Conservation (phyloP, 257 asterid genomes). For the Solanum tarijense region DNA sequence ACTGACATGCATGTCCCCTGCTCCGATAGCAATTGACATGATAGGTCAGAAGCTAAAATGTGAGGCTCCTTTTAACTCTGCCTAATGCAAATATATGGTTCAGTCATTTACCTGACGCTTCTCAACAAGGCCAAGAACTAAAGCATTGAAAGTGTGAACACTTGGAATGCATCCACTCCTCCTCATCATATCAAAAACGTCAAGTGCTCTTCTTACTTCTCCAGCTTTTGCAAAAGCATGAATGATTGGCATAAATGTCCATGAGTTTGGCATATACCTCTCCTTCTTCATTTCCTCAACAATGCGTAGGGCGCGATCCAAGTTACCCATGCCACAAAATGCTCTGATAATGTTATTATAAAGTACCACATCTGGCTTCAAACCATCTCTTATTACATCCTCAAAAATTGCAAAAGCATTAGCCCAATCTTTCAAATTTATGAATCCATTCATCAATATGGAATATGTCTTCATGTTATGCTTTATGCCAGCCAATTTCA, state of each 20-base stretch:
- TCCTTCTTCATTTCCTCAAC: constrained; percentile 79
- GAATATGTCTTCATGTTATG: constrained; percentile 96
- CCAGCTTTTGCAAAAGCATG: constrained; percentile 81
- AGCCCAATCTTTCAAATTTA: constrained; percentile 82
- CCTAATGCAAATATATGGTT: neutral
- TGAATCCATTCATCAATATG: constrained; percentile 91
- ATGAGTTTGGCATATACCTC: constrained; percentile 61
- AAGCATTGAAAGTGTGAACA: constrained; percentile 74
- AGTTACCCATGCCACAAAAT: constrained; percentile 93
- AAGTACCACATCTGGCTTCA: constrained; percentile 84
- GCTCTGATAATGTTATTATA: constrained; percentile 78
- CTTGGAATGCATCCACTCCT: constrained; percentile 85
- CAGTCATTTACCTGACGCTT: constrained; percentile 58
- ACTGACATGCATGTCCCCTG: neutral
- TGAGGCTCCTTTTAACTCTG: neutral
- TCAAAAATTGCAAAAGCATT: constrained; percentile 91
- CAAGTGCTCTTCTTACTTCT: constrained; percentile 55
- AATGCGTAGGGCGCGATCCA: constrained; percentile 80
- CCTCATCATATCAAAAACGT: constrained; percentile 76
- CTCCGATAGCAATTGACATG: neutral
- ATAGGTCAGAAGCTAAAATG: neutral
- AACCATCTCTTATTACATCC: constrained; percentile 68
- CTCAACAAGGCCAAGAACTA: constrained; percentile 90
- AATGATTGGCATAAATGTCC: constrained; percentile 91
- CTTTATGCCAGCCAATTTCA: constrained; percentile 62